Evolutionary conservation across 208 protist genomes (phyloP).

Genomic region (Herpetomonas tarakana): DNA sequence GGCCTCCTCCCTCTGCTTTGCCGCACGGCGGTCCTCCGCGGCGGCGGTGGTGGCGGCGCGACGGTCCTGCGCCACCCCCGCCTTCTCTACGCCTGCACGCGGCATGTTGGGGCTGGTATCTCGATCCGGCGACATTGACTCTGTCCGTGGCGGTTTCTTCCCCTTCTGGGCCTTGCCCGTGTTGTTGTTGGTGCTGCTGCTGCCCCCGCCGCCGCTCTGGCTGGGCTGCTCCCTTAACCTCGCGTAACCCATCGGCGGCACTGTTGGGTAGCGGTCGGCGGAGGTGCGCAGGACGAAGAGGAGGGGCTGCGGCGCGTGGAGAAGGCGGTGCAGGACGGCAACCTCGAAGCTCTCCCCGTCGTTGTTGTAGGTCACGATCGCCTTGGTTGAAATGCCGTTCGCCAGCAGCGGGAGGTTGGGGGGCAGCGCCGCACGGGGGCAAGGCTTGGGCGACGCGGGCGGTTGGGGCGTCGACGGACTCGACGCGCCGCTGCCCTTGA

Average conservation of each 20-base stretch:
- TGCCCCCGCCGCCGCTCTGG: neutral
- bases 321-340: slow-evolving; percentile 74
- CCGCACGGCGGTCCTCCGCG: neutral
- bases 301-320: slow-evolving; percentile 62
- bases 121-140: neutral
- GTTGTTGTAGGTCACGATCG: slow-evolving; percentile 43
- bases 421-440: slow-evolving; percentile 7
- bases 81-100: neutral
- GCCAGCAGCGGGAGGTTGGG: slow-evolving; percentile 24
- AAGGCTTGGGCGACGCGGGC: neutral
- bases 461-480: neutral
- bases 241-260: slow-evolving; percentile 68
- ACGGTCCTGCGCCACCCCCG: neutral
- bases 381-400: slow-evolving; percentile 66
- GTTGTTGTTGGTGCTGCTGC: slow-evolving; percentile 6
- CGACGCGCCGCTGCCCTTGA: neutral
- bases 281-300: slow-evolving; percentile 60
- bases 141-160: slow-evolving; percentile 2
- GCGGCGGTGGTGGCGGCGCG: neutral
- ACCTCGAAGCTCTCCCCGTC: slow-evolving; percentile 70
- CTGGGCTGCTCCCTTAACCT: slow-evolving; percentile 2
- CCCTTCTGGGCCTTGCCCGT: slow-evolving; percentile 7
- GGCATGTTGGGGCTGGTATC: neutral
- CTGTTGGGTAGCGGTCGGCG: slow-evolving; percentile 40
- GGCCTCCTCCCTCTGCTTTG: slow-evolving; percentile 13